Evolutionary conservation across 352 stramenopile species (phyloP).

Genomic region (Globisporangium yorkense): DNA sequence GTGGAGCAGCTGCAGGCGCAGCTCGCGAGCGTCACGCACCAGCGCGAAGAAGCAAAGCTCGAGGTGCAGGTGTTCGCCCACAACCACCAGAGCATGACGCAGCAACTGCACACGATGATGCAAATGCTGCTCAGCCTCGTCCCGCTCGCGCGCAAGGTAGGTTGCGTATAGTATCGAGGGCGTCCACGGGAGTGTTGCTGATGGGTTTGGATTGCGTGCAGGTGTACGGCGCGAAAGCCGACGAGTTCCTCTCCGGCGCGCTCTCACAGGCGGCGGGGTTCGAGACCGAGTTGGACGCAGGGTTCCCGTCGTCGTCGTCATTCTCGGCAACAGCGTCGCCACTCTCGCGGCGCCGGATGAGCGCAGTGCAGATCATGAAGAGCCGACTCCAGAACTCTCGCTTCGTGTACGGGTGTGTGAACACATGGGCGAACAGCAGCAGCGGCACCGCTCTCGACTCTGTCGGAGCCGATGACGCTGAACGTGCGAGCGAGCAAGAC

Average conservation of each 20-base stretch:
- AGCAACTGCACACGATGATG: constrained; percentile 65
- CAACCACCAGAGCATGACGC: constrained; percentile 67
- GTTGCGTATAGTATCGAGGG: background rate
- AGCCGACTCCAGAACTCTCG: constrained; percentile 44
- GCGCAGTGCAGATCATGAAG: constrained; percentile 39
- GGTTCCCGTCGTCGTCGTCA: background rate
- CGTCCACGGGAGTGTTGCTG: background rate
- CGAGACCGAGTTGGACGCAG: constrained; percentile 7
- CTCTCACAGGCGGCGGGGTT: constrained; percentile 41
- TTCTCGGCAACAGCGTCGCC: background rate
- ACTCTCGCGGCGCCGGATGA: constrained; percentile 14
- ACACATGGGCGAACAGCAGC: constrained; percentile 37
- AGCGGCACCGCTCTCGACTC: constrained; percentile 1
- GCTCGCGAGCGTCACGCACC: constrained; percentile 28
- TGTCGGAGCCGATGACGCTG: background rate
- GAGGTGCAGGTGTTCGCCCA: constrained; percentile 46
- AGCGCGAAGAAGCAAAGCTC: constrained; percentile 52
- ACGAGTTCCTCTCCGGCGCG: constrained; percentile 53
- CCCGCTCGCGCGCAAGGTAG: constrained; percentile 48
- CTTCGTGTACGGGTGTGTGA: constrained; percentile 45
- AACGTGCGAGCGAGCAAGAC: background rate
- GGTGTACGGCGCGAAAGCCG: constrained; percentile 52
- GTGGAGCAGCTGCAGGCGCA: constrained; percentile 24
- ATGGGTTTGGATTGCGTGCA: background rate
- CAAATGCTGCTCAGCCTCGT: constrained; percentile 72